Evolutionary conservation across 2,329 filamentous ascomycete species (phyloP).

Genomic region (Alternaria brassicicola): DNA sequence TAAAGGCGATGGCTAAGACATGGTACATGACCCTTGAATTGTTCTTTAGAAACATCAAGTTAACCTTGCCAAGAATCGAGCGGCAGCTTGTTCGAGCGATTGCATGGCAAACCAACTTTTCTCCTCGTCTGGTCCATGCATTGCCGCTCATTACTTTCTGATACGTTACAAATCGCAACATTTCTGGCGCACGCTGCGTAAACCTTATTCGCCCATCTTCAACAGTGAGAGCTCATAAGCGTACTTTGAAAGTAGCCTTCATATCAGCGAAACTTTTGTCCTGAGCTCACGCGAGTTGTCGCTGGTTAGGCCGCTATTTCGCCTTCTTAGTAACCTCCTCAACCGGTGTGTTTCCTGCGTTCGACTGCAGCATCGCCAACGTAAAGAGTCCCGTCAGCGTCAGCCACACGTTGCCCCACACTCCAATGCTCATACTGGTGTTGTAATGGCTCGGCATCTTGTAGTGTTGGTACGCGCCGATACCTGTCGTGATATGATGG

Average conservation of each 20-base stretch:
- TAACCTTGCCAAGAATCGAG: background rate
- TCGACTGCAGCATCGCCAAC: constrained; percentile 12
- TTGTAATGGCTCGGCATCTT: constrained; percentile 34
- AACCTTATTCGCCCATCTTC: background rate
- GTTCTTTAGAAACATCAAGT: background rate
- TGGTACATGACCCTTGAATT: background rate
- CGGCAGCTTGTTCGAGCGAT: background rate
- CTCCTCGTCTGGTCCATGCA: background rate
- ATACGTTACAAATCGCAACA: background rate
- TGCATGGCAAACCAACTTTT: background rate
- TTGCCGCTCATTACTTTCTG: background rate
- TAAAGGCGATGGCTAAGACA: background rate
- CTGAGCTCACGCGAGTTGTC: background rate
- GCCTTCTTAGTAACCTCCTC: constrained; percentile 21
- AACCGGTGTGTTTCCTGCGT: constrained; percentile 13
- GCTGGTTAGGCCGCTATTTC: background rate
- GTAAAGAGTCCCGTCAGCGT: constrained; percentile 26
- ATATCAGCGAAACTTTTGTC: background rate
- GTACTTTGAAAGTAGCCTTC: background rate
- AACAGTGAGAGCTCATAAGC: background rate
- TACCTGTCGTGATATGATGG: constrained; percentile 29
- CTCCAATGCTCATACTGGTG: constrained; percentile 31
- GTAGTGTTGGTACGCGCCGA: constrained; percentile 35
- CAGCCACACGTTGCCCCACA: constrained; percentile 37
- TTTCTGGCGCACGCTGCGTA: background rate